These are phyloP conservation scores for Penstemon barbatus DNA, from an alignment of 257 asterid species.

Conservation along the genomic window DNA sequence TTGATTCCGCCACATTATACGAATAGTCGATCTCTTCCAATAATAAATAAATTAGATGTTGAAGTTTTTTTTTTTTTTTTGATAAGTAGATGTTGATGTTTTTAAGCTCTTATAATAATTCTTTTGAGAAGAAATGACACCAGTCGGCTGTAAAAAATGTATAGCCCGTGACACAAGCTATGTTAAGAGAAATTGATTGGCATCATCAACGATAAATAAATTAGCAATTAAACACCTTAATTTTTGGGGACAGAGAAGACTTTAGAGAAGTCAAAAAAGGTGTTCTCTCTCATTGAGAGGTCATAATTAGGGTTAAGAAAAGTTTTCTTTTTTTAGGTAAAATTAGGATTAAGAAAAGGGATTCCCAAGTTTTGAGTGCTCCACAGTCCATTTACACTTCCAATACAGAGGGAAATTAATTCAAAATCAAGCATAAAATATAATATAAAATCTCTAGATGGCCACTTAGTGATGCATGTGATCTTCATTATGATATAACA, in stretches of 20 bases:
- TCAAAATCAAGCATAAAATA: neutral
- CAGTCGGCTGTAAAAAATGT: no score
- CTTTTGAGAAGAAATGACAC: no score
- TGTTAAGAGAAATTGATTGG: constrained; percentile 18
- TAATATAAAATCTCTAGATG: constrained; percentile 17
- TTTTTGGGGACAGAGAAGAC: constrained; percentile 32
- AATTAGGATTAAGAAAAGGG: constrained; percentile 43
- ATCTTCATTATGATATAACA: constrained; percentile 49
- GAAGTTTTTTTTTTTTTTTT: no score
- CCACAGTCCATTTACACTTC: constrained; percentile 39
- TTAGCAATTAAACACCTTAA: constrained; percentile 38
- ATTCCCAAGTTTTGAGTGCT: constrained; percentile 30
- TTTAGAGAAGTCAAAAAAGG: constrained; percentile 41
- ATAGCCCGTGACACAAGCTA: constrained; percentile 17
- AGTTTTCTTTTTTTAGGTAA: constrained; percentile 22
- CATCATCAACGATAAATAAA: constrained; percentile 25
- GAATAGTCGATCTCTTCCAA: no score
- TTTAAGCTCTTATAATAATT: no score
- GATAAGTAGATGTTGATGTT: no score
- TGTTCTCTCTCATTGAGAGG: constrained; percentile 34
- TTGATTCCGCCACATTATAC: no score
- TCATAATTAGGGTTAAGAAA: constrained; percentile 44
- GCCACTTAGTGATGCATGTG: constrained; percentile 58
- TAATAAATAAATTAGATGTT: no score
- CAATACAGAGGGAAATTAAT: constrained; percentile 27